Evolutionary conservation across 2,329 filamentous ascomycete species (phyloP).

Genomic region (Claviceps sp.): DNA sequence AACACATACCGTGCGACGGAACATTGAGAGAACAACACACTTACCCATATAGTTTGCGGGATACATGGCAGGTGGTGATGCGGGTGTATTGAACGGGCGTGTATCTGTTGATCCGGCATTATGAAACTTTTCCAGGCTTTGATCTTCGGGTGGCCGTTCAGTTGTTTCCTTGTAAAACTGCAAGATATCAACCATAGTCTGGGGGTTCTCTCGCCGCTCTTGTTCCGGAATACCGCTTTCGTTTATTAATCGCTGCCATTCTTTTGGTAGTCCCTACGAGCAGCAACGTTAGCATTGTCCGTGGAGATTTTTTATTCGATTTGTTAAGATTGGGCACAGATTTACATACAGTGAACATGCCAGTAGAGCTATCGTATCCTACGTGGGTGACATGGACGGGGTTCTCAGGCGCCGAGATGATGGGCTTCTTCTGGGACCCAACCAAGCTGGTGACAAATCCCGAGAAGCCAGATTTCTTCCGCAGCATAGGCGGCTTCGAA

Average conservation of each 20-base stretch:
- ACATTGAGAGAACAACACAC: conserved; percentile 46
- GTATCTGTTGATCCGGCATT: conserved; percentile 54
- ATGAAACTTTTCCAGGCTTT: conserved; percentile 92
- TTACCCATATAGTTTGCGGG: conserved; percentile 42
- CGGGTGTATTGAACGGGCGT: conserved; percentile 28
- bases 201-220: conserved; percentile 88
- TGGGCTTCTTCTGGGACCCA: conserved; percentile 74
- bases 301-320: background rate
- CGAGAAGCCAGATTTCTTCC: conserved; percentile 82
- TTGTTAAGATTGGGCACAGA: background rate
- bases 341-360: conserved; percentile 72
- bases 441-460: conserved; percentile 75
- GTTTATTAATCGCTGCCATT: conserved; percentile 93
- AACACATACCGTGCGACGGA: background rate
- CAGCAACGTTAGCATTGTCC: conserved; percentile 7
- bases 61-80: conserved; percentile 41
- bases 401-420: conserved; percentile 96
- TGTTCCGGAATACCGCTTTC: conserved; percentile 94
- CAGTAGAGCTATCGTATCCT: conserved; percentile 89
- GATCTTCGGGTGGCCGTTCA: conserved; percentile 66
- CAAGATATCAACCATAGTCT: conserved; percentile 91
- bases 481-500: conserved; percentile 44
- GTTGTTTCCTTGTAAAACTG: conserved; percentile 95
- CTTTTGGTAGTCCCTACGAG: conserved; percentile 77
- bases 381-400: conserved; percentile 97